Evolutionary conservation across 1,139 yeast genomes (phyloP).

Genomic region (Sugiyamaella castrensis): DNA sequence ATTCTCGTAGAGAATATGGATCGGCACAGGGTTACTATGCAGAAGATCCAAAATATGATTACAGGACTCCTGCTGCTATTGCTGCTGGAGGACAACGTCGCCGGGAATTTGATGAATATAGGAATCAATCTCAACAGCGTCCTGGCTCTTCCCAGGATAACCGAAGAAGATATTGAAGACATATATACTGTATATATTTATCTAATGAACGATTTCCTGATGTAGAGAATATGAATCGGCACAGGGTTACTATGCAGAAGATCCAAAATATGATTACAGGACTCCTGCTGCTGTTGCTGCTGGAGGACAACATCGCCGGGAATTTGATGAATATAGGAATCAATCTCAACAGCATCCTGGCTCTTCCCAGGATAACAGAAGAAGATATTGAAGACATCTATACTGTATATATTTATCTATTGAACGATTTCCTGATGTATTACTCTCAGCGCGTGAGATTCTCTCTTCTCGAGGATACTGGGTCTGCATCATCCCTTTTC

Average conservation of each 20-base stretch:
- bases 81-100: not conserved
- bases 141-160: slow-evolving; percentile 6
- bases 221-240: not conserved
- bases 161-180: slow-evolving; percentile 1
- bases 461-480: too few species aligned
- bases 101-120: slow-evolving; percentile 5
- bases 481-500: too few species aligned
- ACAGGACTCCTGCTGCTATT: too few species aligned
- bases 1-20: not conserved
- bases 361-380: slow-evolving; percentile 2
- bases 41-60: slow-evolving; percentile 2
- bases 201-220: too few species aligned
- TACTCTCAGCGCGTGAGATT: too few species aligned
- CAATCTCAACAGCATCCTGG: slow-evolving; percentile 5
- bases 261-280: too few species aligned
- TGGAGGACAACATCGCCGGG: not conserved
- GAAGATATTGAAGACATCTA: not conserved
- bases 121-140: not conserved
- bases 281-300: too few species aligned
- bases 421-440: too few species aligned
- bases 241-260: slow-evolving; percentile 8
- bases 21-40: slow-evolving; percentile 8
- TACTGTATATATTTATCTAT: too few species aligned
- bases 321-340: slow-evolving; percentile 2
- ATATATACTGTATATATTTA: not conserved